Percentiles rank a stretch among this genome's conserved stretches.
Evolutionary conservation across 1,284 basidiomycete genomes (phyloP).

Genomic region (Crepidotus sp.): DNA sequence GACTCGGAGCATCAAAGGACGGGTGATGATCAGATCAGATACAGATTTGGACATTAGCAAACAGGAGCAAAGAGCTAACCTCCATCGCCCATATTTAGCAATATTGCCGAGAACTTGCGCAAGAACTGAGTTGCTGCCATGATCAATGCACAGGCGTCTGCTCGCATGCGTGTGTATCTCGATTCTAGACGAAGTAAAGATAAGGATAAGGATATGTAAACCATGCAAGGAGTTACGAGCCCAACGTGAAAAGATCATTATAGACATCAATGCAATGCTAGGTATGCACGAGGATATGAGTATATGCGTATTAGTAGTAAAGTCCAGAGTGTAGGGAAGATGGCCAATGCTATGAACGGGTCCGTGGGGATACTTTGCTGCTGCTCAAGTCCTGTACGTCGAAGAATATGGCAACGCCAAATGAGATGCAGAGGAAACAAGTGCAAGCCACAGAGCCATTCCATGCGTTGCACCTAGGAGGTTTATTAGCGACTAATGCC

Average conservation of each 20-base stretch:
- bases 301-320: slow-evolving; percentile 4
- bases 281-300: slow-evolving; percentile 7
- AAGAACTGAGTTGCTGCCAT: too few relatives aligned
- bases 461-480: slow-evolving; percentile 56
- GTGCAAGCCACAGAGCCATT: slow-evolving; percentile 55
- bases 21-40: neutral
- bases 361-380: slow-evolving; percentile 42
- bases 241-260: slow-evolving; percentile 12
- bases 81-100: neutral
- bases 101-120: neutral
- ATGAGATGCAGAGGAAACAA: slow-evolving; percentile 46
- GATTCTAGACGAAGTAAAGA: neutral
- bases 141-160: too few relatives aligned
- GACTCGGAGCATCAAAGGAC: too few relatives aligned
- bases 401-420: slow-evolving; percentile 50
- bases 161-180: neutral
- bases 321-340: neutral
- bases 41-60: neutral
- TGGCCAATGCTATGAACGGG: slow-evolving; percentile 10
- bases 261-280: slow-evolving; percentile 15
- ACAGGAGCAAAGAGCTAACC: neutral
- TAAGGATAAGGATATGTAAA: slow-evolving; percentile 17
- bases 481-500: neutral
- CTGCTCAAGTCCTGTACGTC: slow-evolving; percentile 55
- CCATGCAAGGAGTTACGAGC: slow-evolving; percentile 2